phyloP scores from a whole-genome alignment of 768 basidiomycete species.

The Dioszegia hungarica region DNA sequence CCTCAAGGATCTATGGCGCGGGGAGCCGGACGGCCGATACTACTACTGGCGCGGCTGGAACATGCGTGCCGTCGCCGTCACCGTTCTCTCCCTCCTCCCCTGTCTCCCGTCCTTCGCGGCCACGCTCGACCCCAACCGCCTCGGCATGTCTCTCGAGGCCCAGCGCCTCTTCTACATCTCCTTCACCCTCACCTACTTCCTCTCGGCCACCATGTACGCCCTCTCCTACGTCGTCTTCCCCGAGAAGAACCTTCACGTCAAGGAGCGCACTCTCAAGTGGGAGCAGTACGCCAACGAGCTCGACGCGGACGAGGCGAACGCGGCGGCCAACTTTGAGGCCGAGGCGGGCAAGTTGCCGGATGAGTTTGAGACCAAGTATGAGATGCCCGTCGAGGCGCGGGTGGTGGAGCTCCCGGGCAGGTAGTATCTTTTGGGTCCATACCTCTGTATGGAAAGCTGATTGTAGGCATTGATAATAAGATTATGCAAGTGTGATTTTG shows the following conservation, averaged over 20 bases:
- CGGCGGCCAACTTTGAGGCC: background rate
- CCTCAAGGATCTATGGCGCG: conserved; percentile 62
- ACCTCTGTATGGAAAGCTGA: too few species aligned
- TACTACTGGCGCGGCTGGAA: conserved; percentile 18
- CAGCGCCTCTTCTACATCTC: conserved; percentile 20
- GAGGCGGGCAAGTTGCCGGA: conserved; percentile 3
- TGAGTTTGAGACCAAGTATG: background rate
- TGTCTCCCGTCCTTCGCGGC: conserved; percentile 19
- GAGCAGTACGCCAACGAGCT: conserved; percentile 15
- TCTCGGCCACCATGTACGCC: conserved; percentile 10
- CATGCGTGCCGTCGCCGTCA: conserved; percentile 9
- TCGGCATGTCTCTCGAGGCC: conserved; percentile 2
- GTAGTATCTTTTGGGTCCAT: too few species aligned
- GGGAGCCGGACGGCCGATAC: conserved; percentile 6
- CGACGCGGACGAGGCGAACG: conserved; percentile 14
- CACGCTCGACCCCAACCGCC: conserved; percentile 7
- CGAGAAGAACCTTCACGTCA: conserved; percentile 9
- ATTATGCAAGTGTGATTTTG: too few species aligned
- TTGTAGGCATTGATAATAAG: too few species aligned
- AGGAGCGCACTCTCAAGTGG: conserved; percentile 5
- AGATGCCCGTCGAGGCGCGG: background rate
- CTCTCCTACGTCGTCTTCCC: conserved; percentile 13
- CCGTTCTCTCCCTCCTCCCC: conserved; percentile 14
- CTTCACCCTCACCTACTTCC: conserved; percentile 16
- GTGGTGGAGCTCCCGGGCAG: background rate